Percentiles rank a stretch among this genome's conserved stretches.
These are phyloP conservation scores for Cercospora zeae-maydis DNA, from an alignment of 2,329 filamentous ascomycete species.

Conservation along the genomic window DNA sequence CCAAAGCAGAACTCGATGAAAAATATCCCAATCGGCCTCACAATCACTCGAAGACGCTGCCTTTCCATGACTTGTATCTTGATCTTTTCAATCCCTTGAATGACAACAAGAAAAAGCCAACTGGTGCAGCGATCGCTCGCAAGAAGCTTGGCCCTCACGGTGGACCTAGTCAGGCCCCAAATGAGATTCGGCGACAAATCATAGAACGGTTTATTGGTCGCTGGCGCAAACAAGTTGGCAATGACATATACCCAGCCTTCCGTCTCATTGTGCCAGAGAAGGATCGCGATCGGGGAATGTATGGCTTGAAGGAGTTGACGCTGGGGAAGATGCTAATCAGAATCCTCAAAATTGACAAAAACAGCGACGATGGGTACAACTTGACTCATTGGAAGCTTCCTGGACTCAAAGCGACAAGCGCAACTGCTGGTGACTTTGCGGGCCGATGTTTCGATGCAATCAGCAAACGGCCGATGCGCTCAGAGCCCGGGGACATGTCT, in stretches of 20 bases:
- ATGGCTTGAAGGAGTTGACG: slow-evolving; percentile 87
- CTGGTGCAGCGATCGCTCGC: slow-evolving; percentile 52
- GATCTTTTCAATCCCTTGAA: slow-evolving; percentile 76
- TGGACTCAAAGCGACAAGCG: slow-evolving; percentile 59
- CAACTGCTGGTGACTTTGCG: slow-evolving; percentile 85
- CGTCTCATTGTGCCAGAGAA: slow-evolving; percentile 89
- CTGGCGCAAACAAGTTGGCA: slow-evolving; percentile 84
- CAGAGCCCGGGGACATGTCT: slow-evolving; percentile 70
- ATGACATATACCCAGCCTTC: slow-evolving; percentile 90
- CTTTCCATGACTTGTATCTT: slow-evolving; percentile 75
- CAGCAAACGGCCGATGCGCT: slow-evolving; percentile 75
- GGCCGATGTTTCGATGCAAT: slow-evolving; percentile 84
- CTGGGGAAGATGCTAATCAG: slow-evolving; percentile 90
- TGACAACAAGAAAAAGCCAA: slow-evolving; percentile 71
- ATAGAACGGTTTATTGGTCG: slow-evolving; percentile 80
- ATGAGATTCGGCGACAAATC: slow-evolving; percentile 75
- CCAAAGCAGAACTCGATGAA: slow-evolving; percentile 48
- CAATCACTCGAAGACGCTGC: slow-evolving; percentile 74
- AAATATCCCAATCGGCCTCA: slow-evolving; percentile 76
- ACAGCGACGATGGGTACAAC: slow-evolving; percentile 82
- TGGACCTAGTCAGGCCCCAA: slow-evolving; percentile 48
- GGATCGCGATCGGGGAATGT: slow-evolving; percentile 87
- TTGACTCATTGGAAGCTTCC: slow-evolving; percentile 91
- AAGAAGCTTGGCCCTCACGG: slow-evolving; percentile 60
- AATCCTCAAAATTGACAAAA: slow-evolving; percentile 84